Conservation (phyloP, 1,139 yeast genomes). For the Yamadazyma membranifaciens region DNA sequence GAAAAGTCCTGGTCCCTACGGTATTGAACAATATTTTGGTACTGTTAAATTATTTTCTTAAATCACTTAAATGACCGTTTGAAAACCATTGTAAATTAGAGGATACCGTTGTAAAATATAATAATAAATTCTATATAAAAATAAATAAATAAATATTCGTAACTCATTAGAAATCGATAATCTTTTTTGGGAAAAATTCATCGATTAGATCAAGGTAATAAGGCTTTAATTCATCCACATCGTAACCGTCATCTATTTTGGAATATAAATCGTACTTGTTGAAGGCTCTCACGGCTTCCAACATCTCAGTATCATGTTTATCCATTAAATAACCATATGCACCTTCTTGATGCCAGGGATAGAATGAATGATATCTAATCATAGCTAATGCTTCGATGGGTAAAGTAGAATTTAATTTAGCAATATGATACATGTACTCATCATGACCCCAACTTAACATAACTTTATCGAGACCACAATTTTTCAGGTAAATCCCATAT, state of each 20-base stretch:
- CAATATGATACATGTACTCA: conserved; percentile 74
- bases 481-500: conserved; percentile 62
- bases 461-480: conserved; percentile 68
- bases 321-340: conserved; percentile 68
- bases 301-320: conserved; percentile 59
- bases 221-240: conserved; percentile 49
- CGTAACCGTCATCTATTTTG: conserved; percentile 50
- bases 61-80: conserved; percentile 6
- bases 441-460: conserved; percentile 82
- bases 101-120: conserved; percentile 6
- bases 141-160: background rate
- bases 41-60: conserved; percentile 42
- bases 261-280: conserved; percentile 70
- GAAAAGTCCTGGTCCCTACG: conserved; percentile 84
- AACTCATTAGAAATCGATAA: conserved; percentile 48
- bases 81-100: conserved; percentile 4
- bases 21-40: conserved; percentile 87
- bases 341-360: conserved; percentile 74
- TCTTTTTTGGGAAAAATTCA: conserved; percentile 60
- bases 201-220: conserved; percentile 64
- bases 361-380: conserved; percentile 74
- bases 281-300: conserved; percentile 63
- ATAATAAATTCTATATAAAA: background rate
- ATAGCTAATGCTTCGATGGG: conserved; percentile 70
- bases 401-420: conserved; percentile 59